Evolutionary conservation across 2,329 filamentous ascomycete species (phyloP), one percentile per base, ranked within the genome.

Genomic region (Gliomastix tumulicola): DNA sequence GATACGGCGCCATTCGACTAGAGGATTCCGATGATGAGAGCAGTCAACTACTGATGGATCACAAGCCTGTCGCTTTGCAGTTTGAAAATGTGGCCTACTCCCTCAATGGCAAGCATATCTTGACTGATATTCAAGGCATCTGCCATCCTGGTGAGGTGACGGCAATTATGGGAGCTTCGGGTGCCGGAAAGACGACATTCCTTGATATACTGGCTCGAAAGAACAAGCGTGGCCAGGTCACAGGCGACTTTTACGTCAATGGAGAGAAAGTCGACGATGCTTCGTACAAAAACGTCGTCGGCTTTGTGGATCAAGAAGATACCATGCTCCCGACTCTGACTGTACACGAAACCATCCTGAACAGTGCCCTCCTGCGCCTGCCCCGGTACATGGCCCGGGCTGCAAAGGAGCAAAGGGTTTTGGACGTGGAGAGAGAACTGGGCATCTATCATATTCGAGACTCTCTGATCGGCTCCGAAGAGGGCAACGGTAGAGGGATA

Each of bases 291-390:
- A 89, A 79, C 43, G 88, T 97, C 35, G 84, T 96, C 45, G 92
- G 94, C 17, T 98, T 97, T 50, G 92, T 98, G 28, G 92, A 98
- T 50, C 92, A 98, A 63, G 92, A 98, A 54, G 92, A 98, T 55
- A 94, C 90, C 6, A 90, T 98, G 81, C 71, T 98, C 30, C 83
- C 92, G 0, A 98, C 92, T 1, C 68, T 98, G 47, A 98, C 92
- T 0, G 92, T 98, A 8, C 92, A 98, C 57, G 92, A 98, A 62
- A 98, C 92, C 0, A 98, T 98, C 43, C 69, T 96, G 44, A 96
- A 86, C 49, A 97, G 90, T 51, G 92, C 92, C 19, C 68, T 97
- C 15, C 76, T 98, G 34, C 81, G 94, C 48, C 72, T 98, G n/a
- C 92, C 92, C 5, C 82, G 82, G 36, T 84, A 94, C 49, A 98